phyloP scores from a whole-genome alignment of 257 asterid species.

The Plectranthus barbatus region DNA sequence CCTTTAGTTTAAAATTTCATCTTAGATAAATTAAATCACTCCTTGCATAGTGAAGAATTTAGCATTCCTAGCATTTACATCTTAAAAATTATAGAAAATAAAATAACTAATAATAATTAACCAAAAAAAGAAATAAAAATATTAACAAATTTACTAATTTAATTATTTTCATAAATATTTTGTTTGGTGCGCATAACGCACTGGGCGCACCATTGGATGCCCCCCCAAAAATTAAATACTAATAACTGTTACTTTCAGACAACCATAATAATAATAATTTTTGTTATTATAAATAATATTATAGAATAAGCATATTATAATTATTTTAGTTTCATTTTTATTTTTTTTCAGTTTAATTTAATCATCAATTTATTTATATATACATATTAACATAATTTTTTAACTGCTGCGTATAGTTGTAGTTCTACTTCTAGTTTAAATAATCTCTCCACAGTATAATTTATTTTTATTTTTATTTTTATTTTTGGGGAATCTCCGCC shows the following conservation, averaged over 20 bases:
- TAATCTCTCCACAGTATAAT: constrained; percentile 35
- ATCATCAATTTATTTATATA: constrained; percentile 3
- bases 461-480: constrained; percentile 12
- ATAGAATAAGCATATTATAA: neutral
- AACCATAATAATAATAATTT: constrained; percentile 5
- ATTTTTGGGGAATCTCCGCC: constrained; percentile 27
- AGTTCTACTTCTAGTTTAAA: constrained; percentile 36
- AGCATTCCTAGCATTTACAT: too few relatives aligned
- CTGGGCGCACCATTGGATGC: constrained; percentile 16
- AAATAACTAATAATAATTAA: neutral
- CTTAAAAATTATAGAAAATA: neutral
- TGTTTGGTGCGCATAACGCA: constrained; percentile 21
- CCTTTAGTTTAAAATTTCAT: too few relatives aligned
- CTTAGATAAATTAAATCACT: too few relatives aligned
- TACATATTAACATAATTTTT: constrained; percentile 23
- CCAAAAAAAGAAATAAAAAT: neutral
- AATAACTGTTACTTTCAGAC: constrained; percentile 17
- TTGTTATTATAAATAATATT: neutral
- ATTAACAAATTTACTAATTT: neutral
- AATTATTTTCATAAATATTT: neutral
- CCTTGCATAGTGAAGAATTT: too few relatives aligned
- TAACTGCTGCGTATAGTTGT: constrained; percentile 37
- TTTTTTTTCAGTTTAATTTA: neutral
- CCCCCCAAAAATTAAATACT: constrained; percentile 11
- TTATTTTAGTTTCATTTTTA: neutral